Evolutionary conservation across 768 basidiomycete species (phyloP).

Genomic region (Rhizopogon roseolus): DNA sequence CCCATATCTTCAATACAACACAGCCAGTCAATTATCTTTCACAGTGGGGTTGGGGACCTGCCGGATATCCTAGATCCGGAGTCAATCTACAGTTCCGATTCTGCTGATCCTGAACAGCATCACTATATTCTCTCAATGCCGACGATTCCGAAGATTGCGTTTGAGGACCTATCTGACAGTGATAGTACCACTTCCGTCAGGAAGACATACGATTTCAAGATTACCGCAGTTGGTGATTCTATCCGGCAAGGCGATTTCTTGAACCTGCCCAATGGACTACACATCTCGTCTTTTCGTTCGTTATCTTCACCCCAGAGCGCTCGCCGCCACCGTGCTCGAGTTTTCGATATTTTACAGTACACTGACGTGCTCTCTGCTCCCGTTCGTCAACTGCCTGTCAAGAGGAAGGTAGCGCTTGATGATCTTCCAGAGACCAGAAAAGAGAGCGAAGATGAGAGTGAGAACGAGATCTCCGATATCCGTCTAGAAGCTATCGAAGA

Average conservation of each 20-base stretch:
- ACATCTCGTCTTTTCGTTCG: neutral
- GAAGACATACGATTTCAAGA: constrained; percentile 5
- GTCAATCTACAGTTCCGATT: constrained; percentile 20
- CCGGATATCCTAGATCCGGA: constrained; percentile 5
- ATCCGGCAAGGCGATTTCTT: constrained; percentile 4
- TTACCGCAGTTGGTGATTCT: constrained; percentile 2
- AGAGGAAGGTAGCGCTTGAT: neutral
- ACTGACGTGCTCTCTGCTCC: neutral
- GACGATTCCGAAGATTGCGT: constrained; percentile 21
- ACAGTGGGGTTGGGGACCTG: neutral
- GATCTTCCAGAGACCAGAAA: neutral
- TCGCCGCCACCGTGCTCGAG: neutral
- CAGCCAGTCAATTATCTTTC: neutral
- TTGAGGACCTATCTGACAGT: constrained; percentile 5
- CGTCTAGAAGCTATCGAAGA: neutral
- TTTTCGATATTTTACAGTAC: neutral
- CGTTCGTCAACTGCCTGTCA: neutral
- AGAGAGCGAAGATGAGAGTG: neutral
- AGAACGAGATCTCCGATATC: neutral
- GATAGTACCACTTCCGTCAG: neutral
- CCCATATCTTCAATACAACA: neutral
- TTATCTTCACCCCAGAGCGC: neutral
- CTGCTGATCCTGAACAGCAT: constrained; percentile 20
- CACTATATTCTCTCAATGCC: constrained; percentile 21
- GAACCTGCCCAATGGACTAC: neutral